Evolutionary conservation across 176 grass and related monocot genomes (phyloP).

Genomic region (Avena eriantha): DNA sequence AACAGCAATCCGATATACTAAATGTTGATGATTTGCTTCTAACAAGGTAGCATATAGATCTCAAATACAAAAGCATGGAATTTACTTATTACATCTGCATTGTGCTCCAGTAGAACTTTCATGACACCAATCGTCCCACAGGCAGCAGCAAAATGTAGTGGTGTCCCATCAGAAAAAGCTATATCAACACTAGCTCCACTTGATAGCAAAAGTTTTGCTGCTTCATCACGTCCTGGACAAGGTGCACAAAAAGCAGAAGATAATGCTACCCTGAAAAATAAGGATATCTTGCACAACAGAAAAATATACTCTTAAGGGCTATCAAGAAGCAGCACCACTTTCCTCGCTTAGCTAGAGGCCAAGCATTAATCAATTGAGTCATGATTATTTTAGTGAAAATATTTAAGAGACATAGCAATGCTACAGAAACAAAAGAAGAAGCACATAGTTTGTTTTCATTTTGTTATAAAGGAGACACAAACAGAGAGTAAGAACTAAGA

Average conservation of each 20-base stretch:
- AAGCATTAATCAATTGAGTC: not conserved
- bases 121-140: conserved; percentile 9
- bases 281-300: not conserved
- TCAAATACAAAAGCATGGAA: not conserved
- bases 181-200: not conserved
- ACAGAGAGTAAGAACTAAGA: conserved; percentile 2
- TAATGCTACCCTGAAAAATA: not conserved
- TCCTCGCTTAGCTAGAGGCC: not conserved
- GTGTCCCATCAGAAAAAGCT: not conserved
- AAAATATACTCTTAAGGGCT: not conserved
- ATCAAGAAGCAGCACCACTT: not conserved
- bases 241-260: not conserved
- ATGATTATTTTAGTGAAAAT: not conserved
- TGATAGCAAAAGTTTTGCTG: not conserved
- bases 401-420: not conserved
- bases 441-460: not conserved
- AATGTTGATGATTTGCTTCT: not conserved
- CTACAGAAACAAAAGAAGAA: not conserved
- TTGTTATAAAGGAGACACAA: conserved; percentile 6
- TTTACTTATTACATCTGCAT: conserved; percentile 27
- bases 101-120: not conserved
- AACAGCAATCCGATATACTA: not conserved
- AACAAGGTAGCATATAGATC: not conserved
- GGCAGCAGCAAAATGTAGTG: conserved; percentile 21
- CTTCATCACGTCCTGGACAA: conserved; percentile 9